phyloP scores from a whole-genome alignment of 2,329 filamentous ascomycete genomes.

The Aspergillus sp. region DNA sequence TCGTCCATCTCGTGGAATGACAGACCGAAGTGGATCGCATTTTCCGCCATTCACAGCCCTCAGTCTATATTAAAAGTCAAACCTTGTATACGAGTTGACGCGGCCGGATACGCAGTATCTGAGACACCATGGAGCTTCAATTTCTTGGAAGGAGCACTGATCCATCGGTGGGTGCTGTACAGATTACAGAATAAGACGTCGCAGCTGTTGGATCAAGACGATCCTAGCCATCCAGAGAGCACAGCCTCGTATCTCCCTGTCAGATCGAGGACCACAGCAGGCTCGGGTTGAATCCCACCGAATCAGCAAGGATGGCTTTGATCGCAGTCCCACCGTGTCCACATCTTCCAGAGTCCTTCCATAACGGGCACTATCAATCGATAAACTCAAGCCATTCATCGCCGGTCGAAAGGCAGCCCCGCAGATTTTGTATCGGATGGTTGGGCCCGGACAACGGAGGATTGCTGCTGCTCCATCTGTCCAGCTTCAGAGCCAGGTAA shows the following conservation, averaged over 20 bases:
- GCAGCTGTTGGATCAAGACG: too few relatives aligned
- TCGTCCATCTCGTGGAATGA: neutral
- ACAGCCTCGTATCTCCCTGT: neutral
- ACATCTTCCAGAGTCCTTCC: neutral
- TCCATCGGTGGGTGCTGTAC: neutral
- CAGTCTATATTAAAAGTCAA: neutral
- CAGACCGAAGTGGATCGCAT: neutral
- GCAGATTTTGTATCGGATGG: neutral
- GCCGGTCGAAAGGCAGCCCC: neutral
- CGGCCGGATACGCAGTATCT: neutral
- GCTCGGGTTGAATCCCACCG: neutral
- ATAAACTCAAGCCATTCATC: neutral
- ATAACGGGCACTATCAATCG: neutral
- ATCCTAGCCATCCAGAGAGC: too few relatives aligned
- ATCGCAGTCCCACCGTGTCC: too few relatives aligned
- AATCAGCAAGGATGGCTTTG: neutral
- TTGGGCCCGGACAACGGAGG: neutral
- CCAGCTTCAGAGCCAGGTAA: too few relatives aligned
- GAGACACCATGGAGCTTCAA: neutral
- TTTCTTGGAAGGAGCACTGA: too few relatives aligned
- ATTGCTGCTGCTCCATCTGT: neutral
- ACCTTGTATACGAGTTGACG: neutral
- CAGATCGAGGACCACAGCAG: neutral
- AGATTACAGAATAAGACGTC: neutral
- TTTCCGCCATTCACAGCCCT: neutral